phyloP scores from a whole-genome alignment of 768 basidiomycete species.

The Cytidiella melzeri region DNA sequence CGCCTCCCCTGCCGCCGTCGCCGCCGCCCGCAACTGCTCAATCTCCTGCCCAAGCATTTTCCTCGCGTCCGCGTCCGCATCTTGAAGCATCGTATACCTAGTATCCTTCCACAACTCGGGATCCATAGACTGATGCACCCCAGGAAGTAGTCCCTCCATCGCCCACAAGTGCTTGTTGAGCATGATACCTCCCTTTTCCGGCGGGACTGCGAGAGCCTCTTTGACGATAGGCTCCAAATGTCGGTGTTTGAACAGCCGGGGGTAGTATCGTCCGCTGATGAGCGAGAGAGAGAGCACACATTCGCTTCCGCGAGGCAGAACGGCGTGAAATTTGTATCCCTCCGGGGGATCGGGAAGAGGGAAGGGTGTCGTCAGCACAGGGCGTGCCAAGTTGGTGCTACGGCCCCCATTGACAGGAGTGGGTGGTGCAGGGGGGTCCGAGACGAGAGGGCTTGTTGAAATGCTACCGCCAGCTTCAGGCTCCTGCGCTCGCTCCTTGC shows the following conservation, averaged over 20 bases:
- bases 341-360: constrained; percentile 57
- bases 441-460: neutral
- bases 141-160: constrained; percentile 64
- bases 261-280: constrained; percentile 79
- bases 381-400: constrained; percentile 32
- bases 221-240: constrained; percentile 39
- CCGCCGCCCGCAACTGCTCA: constrained; percentile 10
- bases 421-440: neutral
- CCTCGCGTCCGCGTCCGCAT: constrained; percentile 43
- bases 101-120: constrained; percentile 50
- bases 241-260: constrained; percentile 61
- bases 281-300: constrained; percentile 62
- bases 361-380: constrained; percentile 27
- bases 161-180: constrained; percentile 56
- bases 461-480: neutral
- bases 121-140: constrained; percentile 64
- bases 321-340: constrained; percentile 65
- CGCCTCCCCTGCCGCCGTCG: no score
- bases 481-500: constrained; percentile 24
- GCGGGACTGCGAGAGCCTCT: constrained; percentile 30
- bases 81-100: constrained; percentile 53
- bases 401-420: constrained; percentile 16
- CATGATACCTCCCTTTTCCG: constrained; percentile 28
- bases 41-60: constrained; percentile 15
- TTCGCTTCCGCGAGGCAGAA: constrained; percentile 57